phyloP scores from a whole-genome alignment of 495 filamentous ascomycete genomes.

The Podospora australis region DNA sequence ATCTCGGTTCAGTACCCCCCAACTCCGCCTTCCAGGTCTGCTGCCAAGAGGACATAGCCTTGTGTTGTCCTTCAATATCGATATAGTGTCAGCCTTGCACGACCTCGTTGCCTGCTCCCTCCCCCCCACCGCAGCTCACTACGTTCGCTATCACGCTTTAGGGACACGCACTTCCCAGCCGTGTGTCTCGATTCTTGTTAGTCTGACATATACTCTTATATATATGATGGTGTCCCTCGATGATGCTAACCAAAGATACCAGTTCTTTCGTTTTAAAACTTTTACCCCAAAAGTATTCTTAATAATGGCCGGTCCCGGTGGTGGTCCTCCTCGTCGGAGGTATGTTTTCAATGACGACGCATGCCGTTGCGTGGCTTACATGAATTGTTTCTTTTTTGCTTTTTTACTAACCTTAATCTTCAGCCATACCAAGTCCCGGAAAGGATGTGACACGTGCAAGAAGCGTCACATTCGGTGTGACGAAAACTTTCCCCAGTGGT shows the following conservation, averaged over 20 bases:
- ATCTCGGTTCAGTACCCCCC: background rate
- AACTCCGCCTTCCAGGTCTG: slow-evolving; percentile 6
- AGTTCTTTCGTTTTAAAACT: slow-evolving; percentile 38
- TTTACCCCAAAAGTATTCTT: slow-evolving; percentile 28
- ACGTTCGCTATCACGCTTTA: slow-evolving; percentile 34
- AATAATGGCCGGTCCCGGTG: slow-evolving; percentile 69
- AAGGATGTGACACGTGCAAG: slow-evolving; percentile 95
- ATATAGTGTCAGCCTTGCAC: slow-evolving; percentile 15
- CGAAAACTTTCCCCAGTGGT: slow-evolving; percentile 98
- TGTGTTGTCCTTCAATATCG: slow-evolving; percentile 7
- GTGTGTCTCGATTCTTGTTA: slow-evolving; percentile 37
- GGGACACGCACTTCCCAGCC: slow-evolving; percentile 15
- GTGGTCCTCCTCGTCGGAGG: slow-evolving; percentile 65
- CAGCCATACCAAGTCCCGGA: slow-evolving; percentile 97
- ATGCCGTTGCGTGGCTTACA: slow-evolving; percentile 13
- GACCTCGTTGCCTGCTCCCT: slow-evolving; percentile 16
- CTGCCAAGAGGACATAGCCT: slow-evolving; percentile 6
- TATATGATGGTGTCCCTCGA: background rate
- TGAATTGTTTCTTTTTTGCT: slow-evolving; percentile 9
- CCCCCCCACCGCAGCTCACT: slow-evolving; percentile 25
- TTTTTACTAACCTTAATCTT: no score
- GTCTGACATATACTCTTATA: no score
- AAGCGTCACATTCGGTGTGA: slow-evolving; percentile 95
- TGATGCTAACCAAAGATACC: background rate
- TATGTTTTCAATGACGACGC: slow-evolving; percentile 17